Evolutionary conservation across 495 filamentous ascomycete species (phyloP), one percentile per base, ranked within the genome.

Genomic region (Oidiodendron maius): DNA sequence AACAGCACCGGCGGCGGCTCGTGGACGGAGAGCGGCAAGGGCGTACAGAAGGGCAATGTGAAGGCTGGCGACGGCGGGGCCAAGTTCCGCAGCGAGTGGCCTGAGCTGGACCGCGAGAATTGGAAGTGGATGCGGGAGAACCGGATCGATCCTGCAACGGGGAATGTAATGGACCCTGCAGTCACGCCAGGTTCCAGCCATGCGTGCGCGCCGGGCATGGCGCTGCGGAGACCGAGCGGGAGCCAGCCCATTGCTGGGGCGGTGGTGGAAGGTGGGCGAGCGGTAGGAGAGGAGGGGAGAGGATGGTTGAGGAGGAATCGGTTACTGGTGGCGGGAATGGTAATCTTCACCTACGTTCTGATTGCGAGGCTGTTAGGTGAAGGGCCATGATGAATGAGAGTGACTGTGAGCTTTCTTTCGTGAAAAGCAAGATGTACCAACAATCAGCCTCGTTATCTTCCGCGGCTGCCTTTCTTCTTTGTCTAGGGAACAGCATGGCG

Each of bases 1-100:
- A 98, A 98, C 64, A 84, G 80, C 22, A 97, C 93, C 1, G 94
- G 91, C 17, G 94, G 93, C 28, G 93, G 93, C n/a, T 87, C 83
- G 3, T 82, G 82, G 37, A 54, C 47, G 4, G 40, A 50, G 18
- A 51, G 35, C 1, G 52, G 60, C 1, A 59, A 59, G 16, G 52
- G 61, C 3, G 62, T 61, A 4, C 64, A 67, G 34, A 80, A 76
- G 50, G 68, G 70, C 16, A 72, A 75, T 43, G 62, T 81, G 16
- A 73, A 76, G 57, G 86, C 86, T 10, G 93, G 93, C 13, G 93
- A 98, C 62, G 90, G 93, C 2, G 93, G 93, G 0, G 78, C 86
- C 47, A 93, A 91, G 64, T 98, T 98, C 60, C 74, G 81, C 42
- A 68, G 75, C 4, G 88, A 97, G 70, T 98, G 91, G 91, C 79